Base-by-base conservation (phyloP, 176 grass and related monocot genomes). In the Rhynchospora breviuscula region DNA sequence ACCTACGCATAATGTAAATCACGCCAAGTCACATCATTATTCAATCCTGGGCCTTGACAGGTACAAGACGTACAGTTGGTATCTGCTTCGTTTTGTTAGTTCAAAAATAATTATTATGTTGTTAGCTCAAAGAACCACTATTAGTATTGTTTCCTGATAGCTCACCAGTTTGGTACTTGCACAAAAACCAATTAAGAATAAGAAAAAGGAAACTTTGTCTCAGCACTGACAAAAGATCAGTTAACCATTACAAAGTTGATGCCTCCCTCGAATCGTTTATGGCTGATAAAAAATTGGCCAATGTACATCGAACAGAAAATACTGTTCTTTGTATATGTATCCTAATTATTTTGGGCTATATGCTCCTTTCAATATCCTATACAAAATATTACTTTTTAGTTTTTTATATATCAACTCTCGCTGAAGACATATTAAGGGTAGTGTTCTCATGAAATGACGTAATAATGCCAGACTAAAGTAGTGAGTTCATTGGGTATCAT, bases 31-130 rank as follows among this genome's bases (percentile, higher is more conserved):
- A 47, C 89, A 90, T 85, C 94, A 97, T 79, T 97, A 97, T 80
- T 83, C 89, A 58, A 10, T 93, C 74, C 87, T 97, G 86, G 94
- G 91, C 18, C 91, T 97, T 67, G 86, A 90, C 66, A 91, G 91
- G 94, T 93, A 91, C 26, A 29, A 29, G 26, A 29, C 1, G 26
- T 29, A 29, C 21, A 29, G 22, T 56, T 54, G 22, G 21, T 76
- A 1, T 76, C 15, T 76, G 15, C 8, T 76, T 54, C 5, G 29
- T 11, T 76, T 54, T 76, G 13, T 54, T 26, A 48, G 10, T 56
- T 6, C 22, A 54, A 26, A 56, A 40, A 40, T 40, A 40, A 2
- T 40, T 40, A 40, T 40, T 40, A 40, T 40, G 1, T 40, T 40
- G 35, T 40, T 40, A 40, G 35, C 35, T 40, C 4, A 40, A 76